Base-by-base conservation (phyloP, 306 rosid genomes). In the Trifolium dubium region DNA sequence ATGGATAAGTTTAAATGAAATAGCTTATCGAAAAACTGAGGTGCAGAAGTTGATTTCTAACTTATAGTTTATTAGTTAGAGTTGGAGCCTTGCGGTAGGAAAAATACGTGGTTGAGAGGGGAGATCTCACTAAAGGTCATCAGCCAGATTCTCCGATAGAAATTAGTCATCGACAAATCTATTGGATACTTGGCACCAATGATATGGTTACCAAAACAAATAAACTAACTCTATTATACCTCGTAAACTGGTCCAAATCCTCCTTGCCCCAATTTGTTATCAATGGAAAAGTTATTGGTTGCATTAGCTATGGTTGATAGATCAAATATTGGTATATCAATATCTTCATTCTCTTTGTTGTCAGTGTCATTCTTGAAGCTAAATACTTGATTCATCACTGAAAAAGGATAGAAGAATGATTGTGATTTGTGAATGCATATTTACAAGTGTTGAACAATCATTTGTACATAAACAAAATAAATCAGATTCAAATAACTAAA, bases 211-310 rank as follows among this genome's bases (percentile, higher is more conserved):
- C n/a, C n/a, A 14, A 14, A 14, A n/a, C n/a, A n/a, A 30, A 11
- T 13, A n/a, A 30, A 30, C 8, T 31, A 12, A 19, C 29, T 28
- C 15, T 5, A 46, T 44, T 23, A 51, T 69, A 88, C 88, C 89
- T 85, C 83, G 69, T 77, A 85, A 79, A 88, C 88, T 0, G 82
- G 69, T 40, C 92, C 89, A 68, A 85, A 88, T 15, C 89, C 89
- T 10, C 92, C 86, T 37, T 83, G 77, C 23, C 90, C 90, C n/a
- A 88, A 64, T 64, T 80, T 84, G 59, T 88, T 82, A 35, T n/a
- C 51, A 37, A 8, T 2, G 30, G 83, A 82, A 51, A 88, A 88
- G 58, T 78, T 8, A 61, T 64, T 35, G 4, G 92, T 84, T 46
- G 89, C 87, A n/a, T 63, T 46, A 59, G 75, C 79, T 59, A 80